Evolutionary conservation across 768 basidiomycete species (phyloP).

Genomic region (Suillus subaureus): DNA sequence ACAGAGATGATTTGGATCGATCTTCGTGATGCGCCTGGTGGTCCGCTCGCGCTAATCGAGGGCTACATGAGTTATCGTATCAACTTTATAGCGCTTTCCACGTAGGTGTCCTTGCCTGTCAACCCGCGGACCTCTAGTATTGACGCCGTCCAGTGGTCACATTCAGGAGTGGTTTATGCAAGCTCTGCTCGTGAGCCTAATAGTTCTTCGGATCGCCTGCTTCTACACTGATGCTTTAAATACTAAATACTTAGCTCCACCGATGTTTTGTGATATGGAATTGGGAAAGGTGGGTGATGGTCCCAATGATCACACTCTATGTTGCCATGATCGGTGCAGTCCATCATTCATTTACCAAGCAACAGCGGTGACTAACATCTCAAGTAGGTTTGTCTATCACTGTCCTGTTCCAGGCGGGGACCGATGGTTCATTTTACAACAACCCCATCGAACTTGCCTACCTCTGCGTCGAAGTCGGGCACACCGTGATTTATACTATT

Average conservation of each 20-base stretch:
- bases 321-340: conserved; percentile 17
- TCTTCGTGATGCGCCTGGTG: conserved; percentile 18
- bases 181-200: conserved; percentile 13
- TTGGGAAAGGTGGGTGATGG: conserved; percentile 16
- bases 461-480: conserved; percentile 30
- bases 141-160: conserved; percentile 19
- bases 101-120: conserved; percentile 13
- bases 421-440: conserved; percentile 23
- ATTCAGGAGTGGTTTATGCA: conserved; percentile 36
- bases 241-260: neutral
- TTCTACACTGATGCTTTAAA: neutral
- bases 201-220: neutral
- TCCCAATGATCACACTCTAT: conserved; percentile 19
- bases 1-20: conserved; percentile 37
- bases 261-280: conserved; percentile 21
- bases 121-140: neutral
- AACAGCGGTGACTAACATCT: neutral
- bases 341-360: neutral
- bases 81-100: conserved; percentile 22
- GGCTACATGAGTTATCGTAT: conserved; percentile 19
- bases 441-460: conserved; percentile 28
- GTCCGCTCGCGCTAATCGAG: conserved; percentile 17
- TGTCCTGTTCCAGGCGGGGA: conserved; percentile 17
- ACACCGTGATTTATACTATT: conserved; percentile 33
- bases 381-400: conserved; percentile 19